Conservation (phyloP, 768 basidiomycete genomes). For the Lentinus tigrinus region DNA sequence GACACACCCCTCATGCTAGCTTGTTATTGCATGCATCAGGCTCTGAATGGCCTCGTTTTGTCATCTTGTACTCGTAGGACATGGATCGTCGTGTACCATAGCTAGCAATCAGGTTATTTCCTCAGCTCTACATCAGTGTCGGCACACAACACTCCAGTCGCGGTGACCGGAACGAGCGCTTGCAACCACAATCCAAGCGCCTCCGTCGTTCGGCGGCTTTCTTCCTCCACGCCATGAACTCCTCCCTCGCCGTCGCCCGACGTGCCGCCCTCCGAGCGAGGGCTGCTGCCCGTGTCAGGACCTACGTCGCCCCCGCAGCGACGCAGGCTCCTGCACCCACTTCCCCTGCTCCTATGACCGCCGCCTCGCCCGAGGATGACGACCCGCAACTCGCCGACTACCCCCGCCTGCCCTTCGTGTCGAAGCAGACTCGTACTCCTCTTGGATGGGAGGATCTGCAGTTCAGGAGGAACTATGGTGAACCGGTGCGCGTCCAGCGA, state of each 20-base stretch:
- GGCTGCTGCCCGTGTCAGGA: constrained; percentile 13
- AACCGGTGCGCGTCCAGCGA: constrained; percentile 50
- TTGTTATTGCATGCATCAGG: no score
- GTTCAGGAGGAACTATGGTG: constrained; percentile 79
- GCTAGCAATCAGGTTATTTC: no score
- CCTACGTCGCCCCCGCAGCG: constrained; percentile 29
- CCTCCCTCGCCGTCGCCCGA: constrained; percentile 42
- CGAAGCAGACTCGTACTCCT: constrained; percentile 61
- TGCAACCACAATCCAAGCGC: neutral
- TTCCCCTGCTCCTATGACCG: constrained; percentile 22
- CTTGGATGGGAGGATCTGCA: constrained; percentile 75
- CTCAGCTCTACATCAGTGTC: no score
- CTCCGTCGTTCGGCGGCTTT: neutral
- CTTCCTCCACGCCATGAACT: constrained; percentile 21
- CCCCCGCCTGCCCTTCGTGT: constrained; percentile 66
- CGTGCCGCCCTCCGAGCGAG: constrained; percentile 28
- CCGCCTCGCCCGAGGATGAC: constrained; percentile 30
- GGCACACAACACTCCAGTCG: no score
- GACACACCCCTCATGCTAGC: no score
- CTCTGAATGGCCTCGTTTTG: no score
- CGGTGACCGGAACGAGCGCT: neutral
- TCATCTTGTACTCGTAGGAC: no score
- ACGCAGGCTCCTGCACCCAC: constrained; percentile 7
- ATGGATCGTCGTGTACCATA: no score
- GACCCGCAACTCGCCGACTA: constrained; percentile 76